phyloP scores from a whole-genome alignment of 2,329 filamentous ascomycete genomes.

The Scortechinia acanthostroma region DNA sequence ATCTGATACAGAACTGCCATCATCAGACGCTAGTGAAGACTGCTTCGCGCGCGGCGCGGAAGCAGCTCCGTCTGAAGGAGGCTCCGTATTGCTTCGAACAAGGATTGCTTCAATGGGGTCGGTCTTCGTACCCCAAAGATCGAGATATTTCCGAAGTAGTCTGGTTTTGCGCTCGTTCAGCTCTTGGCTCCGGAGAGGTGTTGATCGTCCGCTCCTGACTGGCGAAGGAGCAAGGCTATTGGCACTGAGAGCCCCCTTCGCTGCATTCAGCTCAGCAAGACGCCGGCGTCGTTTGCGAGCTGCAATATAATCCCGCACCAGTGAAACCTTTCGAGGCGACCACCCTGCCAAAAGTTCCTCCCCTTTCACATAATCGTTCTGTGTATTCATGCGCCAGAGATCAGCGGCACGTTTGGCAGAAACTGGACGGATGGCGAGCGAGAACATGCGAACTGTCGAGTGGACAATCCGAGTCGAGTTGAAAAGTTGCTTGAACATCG shows the following conservation, averaged over 20 bases:
- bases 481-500: conserved; percentile 81
- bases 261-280: conserved; percentile 72
- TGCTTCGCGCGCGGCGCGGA: conserved; percentile 21
- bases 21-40: conserved; percentile 4
- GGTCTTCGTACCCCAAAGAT: conserved; percentile 57
- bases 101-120: conserved; percentile 48
- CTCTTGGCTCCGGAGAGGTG: background rate
- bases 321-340: conserved; percentile 80
- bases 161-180: conserved; percentile 35
- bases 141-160: conserved; percentile 46
- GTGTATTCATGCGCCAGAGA: conserved; percentile 91
- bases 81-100: conserved; percentile 54
- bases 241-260: conserved; percentile 57
- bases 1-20: conserved; percentile 10
- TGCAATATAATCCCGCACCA: conserved; percentile 80
- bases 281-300: conserved; percentile 69
- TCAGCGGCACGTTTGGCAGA: conserved; percentile 88
- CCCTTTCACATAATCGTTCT: conserved; percentile 91
- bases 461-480: conserved; percentile 79
- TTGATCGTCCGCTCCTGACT: conserved; percentile 4
- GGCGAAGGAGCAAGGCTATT: conserved; percentile 38
- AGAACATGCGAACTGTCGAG: conserved; percentile 80
- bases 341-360: conserved; percentile 81
- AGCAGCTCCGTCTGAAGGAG: conserved; percentile 56
- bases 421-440: conserved; percentile 75